Evolutionary conservation across 140 eudicot species (phyloP).

Genomic region (Cichorium intybus): DNA sequence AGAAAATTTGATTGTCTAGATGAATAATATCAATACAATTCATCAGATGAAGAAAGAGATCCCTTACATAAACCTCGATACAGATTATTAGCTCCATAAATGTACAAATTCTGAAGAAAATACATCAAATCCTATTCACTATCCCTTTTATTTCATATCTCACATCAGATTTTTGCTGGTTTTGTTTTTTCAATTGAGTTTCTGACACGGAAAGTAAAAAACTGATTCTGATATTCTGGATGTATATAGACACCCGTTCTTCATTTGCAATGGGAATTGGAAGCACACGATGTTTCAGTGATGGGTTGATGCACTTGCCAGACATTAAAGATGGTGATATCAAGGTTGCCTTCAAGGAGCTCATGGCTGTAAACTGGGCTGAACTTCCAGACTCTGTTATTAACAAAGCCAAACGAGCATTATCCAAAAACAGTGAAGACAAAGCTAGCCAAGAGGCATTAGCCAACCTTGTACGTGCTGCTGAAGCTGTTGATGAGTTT

Average conservation of each 20-base stretch:
- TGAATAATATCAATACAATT: neutral
- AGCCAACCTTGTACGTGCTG: slow-evolving; percentile 78
- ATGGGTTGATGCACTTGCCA: slow-evolving; percentile 59
- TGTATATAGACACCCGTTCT: slow-evolving; percentile 33
- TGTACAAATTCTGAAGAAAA: neutral
- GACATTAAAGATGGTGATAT: slow-evolving; percentile 71
- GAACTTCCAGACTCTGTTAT: slow-evolving; percentile 69
- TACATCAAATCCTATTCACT: neutral
- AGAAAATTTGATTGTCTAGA: neutral
- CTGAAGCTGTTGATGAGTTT: slow-evolving; percentile 98
- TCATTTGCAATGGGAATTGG: slow-evolving; percentile 53
- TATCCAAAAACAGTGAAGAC: slow-evolving; percentile 72
- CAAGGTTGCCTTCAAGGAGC: slow-evolving; percentile 62
- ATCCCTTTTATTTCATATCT: neutral
- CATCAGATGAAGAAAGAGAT: neutral
- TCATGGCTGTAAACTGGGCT: slow-evolving; percentile 85
- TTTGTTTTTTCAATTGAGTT: slow-evolving; percentile 1
- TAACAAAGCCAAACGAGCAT: slow-evolving; percentile 55
- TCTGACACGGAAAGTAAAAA: neutral
- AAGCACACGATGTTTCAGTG: slow-evolving; percentile 65
- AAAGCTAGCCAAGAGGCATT: slow-evolving; percentile 68
- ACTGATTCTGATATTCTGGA: slow-evolving; percentile 7
- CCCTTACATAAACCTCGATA: neutral
- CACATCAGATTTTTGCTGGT: neutral
- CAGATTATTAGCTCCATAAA: neutral